Base-by-base conservation (phyloP, 2,329 filamentous ascomycete genomes). In the Epichloe scottii region DNA sequence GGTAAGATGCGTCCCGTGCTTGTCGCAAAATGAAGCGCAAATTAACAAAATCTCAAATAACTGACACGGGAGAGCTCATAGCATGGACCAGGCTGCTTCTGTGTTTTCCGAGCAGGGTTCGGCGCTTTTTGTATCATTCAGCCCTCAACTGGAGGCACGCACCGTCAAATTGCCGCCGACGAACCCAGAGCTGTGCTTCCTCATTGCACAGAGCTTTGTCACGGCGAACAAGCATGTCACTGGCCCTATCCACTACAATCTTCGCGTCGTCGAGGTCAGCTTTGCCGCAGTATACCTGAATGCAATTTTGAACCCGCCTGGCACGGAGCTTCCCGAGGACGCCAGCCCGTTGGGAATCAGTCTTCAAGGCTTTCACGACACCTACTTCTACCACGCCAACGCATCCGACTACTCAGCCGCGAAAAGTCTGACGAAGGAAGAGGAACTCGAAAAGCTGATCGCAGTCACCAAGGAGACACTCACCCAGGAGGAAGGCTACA, bases 21-120 rank as follows among this genome's bases (percentile, higher is more conserved):
- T 40, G 14, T 40, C 38, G 14, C 38, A n/a, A 40, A 40, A 19
- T 40, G 38, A 4, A 40, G n/a, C n/a, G 11, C 8, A 42, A 21
- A 4, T 34, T 6, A 12, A 12, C 8, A 26, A 23, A 19, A 19
- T 40, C 14, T 19, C 10, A 15, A 10, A 8, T 37, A 38, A 19
- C 50, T 51, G 17, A 51, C 49, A 26, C 21, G 8, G 34, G 5
- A 38, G 14, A 15, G 37, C 30, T 5, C 30, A 54, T 55, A 89
- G 90, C 51, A 97, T 98, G 93, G 93, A 98, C 63, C 93, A 98
- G 71, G 84, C 89, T 14, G 93, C 93, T 35, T 97, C 91, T 0
- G 91, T 98, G 56, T 93, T 98, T 69, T 91, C 89, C 0, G 78
- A 88, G 60, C 82, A 84, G 57, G 90, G 88, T 48, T 87, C 86